Evolutionary conservation across 108 stramenopile genomes (phyloP), one percentile per base, ranked within the genome.

Genomic region (Chaetoceros tenuissimus): DNA sequence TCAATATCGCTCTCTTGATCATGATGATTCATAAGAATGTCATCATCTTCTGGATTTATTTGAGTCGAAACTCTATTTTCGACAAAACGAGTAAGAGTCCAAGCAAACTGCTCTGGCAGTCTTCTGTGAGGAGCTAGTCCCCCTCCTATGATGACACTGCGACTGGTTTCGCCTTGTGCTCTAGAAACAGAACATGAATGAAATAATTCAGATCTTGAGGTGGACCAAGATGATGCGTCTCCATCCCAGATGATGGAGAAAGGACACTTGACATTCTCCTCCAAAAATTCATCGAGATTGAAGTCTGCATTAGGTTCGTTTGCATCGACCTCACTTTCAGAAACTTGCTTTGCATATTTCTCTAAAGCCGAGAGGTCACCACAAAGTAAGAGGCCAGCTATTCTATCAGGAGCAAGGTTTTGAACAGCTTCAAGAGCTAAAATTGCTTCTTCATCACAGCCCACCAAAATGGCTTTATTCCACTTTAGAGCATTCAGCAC

Each of bases 201-300:
- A 29, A 55, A 31, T 1, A 31, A 21, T 13, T 51, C 51, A 18
- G 40, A 26, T 43, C 51, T 56, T n/a, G 57, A 55, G 52, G 49
- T 66, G 1, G 55, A 49, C 34, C 48, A 48, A 0, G 60, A 19
- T 25, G 73, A 50, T 19, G 25, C 23, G 18, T 72, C 79, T 28
- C 80, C 76, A 60, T 81, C 76, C 73, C 76, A 81, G n/a, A 78
- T 60, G 46, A 81, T 69, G 31, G 64, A 31, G 50, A 58, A 75
- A 31, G 80, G 80, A 65, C 80, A 81, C 20, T 60, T 53, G 59
- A 81, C 27, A 25, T 57, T 44, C 21, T 51, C 44, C 13, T 26
- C 27, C 23, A 81, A 46, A 53, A 75, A 72, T 16, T 30, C 17
- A 57, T 81, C 80, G 13, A 76, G 22, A 7, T 44, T 46, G 18